Evolutionary conservation across 352 stramenopile genomes (phyloP), one percentile per base, ranked within the genome.

Genomic region (Phytopythium delawarense): DNA sequence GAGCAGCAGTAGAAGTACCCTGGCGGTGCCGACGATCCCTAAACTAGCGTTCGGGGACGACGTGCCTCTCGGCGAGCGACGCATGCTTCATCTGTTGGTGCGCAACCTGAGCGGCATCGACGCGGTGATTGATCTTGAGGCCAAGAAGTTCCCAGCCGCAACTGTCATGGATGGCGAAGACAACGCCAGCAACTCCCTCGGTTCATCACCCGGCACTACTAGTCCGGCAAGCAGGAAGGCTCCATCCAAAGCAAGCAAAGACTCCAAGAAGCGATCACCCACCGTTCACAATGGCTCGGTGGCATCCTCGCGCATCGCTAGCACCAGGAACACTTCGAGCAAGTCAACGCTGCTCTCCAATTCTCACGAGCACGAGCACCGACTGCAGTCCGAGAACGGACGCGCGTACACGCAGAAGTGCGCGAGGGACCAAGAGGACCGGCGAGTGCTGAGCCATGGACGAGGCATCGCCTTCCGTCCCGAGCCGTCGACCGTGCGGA

Each of bases 21-120:
- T 40, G 16, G 13, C n/a, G 7, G 20, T 30, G 9, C 13, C 54
- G 21, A 42, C 39, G 16, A 32, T 80, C 8, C 83, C 85, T 5
- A 88, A 78, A 21, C 70, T 94, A 3, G 56, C 57, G 8, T 94
- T 94, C 56, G 85, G 85, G 13, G 79, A 91, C 20, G 66, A 53
- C 21, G 72, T 91, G 32, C 69, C 79, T 11, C 69, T 94, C 5
- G 71, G 79, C n/a, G 65, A 86, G n/a, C 81, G 78, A 7, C 70
- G 74, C 21, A 46, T 68, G 46, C 30, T 91, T 16, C 64, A 61
- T 45, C 62, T 94, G 9, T 50, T 91, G 3, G 72, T 94, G 23
- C 83, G 82, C n/a, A 92, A 92, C 63, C 83, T 84, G 34, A 92
- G 85, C 44, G 85, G 83, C 35, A 91, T 94, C 58, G 74, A 87